phyloP scores from a whole-genome alignment of 768 basidiomycete genomes.

The Termitomyces sp. region DNA sequence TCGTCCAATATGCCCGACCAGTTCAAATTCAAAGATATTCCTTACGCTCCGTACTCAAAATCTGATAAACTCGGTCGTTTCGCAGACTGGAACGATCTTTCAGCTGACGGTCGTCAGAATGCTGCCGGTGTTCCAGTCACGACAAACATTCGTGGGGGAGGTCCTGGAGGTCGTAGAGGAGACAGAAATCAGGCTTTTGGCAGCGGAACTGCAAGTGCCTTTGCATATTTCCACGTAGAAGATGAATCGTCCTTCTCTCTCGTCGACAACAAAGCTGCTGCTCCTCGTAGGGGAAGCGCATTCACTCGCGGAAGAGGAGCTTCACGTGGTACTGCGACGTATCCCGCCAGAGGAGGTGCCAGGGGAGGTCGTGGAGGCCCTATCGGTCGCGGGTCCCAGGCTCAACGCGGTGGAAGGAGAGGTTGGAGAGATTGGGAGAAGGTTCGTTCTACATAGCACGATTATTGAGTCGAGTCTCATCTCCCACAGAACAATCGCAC shows the following conservation, averaged over 20 bases:
- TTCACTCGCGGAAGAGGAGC: slow-evolving; percentile 58
- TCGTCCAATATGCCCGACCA: slow-evolving; percentile 77
- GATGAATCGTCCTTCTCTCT: slow-evolving; percentile 97
- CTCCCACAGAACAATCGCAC: slow-evolving; percentile 64
- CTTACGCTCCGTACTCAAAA: slow-evolving; percentile 98
- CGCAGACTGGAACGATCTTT: slow-evolving; percentile 93
- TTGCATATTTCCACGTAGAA: slow-evolving; percentile 97
- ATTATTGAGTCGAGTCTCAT: neutral
- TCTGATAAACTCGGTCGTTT: slow-evolving; percentile 96
- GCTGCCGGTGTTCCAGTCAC: slow-evolving; percentile 44
- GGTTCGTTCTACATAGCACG: slow-evolving; percentile 36
- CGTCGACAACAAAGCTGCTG: slow-evolving; percentile 81
- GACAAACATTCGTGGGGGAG: slow-evolving; percentile 46
- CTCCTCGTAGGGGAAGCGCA: slow-evolving; percentile 65
- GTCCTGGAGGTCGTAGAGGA: slow-evolving; percentile 55
- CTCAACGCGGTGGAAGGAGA: slow-evolving; percentile 56
- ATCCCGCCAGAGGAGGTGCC: slow-evolving; percentile 41
- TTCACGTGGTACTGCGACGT: slow-evolving; percentile 41
- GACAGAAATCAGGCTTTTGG: slow-evolving; percentile 86
- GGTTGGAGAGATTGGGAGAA: slow-evolving; percentile 97
- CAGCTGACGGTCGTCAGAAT: slow-evolving; percentile 58
- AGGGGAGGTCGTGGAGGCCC: slow-evolving; percentile 47
- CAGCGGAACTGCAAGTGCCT: slow-evolving; percentile 85
- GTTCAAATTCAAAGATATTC: slow-evolving; percentile 98
- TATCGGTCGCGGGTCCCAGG: slow-evolving; percentile 33